A percentile compares a stretch with the other conserved stretches of the same genome.
phyloP scores from a whole-genome alignment of 345 rosid genomes.

The Camelina sativa region DNA sequence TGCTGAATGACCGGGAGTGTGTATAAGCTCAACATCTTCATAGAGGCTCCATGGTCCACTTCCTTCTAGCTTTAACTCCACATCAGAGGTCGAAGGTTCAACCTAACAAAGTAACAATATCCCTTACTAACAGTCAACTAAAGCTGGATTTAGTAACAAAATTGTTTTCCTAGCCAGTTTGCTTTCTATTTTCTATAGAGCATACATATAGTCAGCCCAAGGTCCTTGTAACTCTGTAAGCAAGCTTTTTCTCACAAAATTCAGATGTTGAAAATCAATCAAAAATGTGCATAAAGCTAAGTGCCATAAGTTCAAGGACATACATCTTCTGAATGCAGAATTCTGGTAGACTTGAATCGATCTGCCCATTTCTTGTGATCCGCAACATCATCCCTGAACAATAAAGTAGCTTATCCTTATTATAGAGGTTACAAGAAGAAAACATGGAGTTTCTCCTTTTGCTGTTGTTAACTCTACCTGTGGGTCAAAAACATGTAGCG shows the following conservation, averaged over 20 bases:
- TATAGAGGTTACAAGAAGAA: slow-evolving; percentile 19
- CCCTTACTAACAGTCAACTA: slow-evolving; percentile 13
- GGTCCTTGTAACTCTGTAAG: neutral
- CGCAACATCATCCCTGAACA: slow-evolving; percentile 69
- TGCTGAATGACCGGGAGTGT: slow-evolving; percentile 61
- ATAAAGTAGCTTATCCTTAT: slow-evolving; percentile 34
- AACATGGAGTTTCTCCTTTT: neutral
- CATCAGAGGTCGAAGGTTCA: slow-evolving; percentile 52
- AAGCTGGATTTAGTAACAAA: neutral
- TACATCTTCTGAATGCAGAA: slow-evolving; percentile 66
- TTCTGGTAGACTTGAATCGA: slow-evolving; percentile 54
- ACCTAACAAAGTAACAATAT: slow-evolving; percentile 45
- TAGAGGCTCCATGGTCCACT: slow-evolving; percentile 66
- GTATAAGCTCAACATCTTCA: slow-evolving; percentile 56
- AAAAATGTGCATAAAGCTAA: neutral
- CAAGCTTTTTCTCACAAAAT: slow-evolving; percentile 3
- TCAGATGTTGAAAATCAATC: neutral
- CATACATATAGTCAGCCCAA: neutral
- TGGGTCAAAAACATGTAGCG: slow-evolving; percentile 68
- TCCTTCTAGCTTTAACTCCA: slow-evolving; percentile 65
- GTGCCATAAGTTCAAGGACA: slow-evolving; percentile 15
- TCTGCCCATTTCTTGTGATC: slow-evolving; percentile 71
- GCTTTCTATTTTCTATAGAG: slow-evolving; percentile 5
- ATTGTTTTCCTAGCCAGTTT: slow-evolving; percentile 16
- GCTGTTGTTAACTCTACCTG: slow-evolving; percentile 44